Conservation (phyloP, 225 moss, liverwort and hornwort genomes). For the Physcomitrellopsis africana region DNA sequence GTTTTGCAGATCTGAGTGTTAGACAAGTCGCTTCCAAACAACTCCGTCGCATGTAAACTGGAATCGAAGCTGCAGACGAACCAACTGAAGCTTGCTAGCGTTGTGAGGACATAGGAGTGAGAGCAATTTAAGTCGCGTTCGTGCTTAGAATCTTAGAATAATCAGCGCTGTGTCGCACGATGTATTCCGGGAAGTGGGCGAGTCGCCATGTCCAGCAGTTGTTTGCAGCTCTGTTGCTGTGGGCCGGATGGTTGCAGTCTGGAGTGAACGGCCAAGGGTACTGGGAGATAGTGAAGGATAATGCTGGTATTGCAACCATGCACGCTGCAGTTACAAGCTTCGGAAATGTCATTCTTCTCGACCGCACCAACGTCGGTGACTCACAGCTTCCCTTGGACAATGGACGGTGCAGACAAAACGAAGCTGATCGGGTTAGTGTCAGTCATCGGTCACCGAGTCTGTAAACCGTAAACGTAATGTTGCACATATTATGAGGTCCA, state of each 20-base stretch:
- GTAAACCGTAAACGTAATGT: neutral
- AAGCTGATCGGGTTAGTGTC: conserved; percentile 46
- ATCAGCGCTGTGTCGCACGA: no score
- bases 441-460: no score
- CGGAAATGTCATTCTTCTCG: conserved; percentile 56
- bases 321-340: conserved; percentile 57
- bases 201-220: neutral
- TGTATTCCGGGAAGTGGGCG: no score
- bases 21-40: no score
- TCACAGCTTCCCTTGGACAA: conserved; percentile 40
- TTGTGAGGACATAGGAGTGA: no score
- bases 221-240: conserved; percentile 19
- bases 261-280: conserved; percentile 49
- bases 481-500: no score
- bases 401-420: conserved; percentile 52
- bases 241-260: conserved; percentile 17
- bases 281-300: conserved; percentile 45
- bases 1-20: no score
- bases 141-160: no score
- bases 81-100: no score
- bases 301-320: conserved; percentile 62
- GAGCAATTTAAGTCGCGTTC: no score
- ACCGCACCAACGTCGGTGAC: conserved; percentile 61
- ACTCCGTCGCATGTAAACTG: no score
- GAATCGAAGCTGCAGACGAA: no score